Evolutionary conservation across 1,284 basidiomycete species (phyloP), one percentile per base, ranked within the genome.

Genomic region (Lentinula novae-zelandiae): DNA sequence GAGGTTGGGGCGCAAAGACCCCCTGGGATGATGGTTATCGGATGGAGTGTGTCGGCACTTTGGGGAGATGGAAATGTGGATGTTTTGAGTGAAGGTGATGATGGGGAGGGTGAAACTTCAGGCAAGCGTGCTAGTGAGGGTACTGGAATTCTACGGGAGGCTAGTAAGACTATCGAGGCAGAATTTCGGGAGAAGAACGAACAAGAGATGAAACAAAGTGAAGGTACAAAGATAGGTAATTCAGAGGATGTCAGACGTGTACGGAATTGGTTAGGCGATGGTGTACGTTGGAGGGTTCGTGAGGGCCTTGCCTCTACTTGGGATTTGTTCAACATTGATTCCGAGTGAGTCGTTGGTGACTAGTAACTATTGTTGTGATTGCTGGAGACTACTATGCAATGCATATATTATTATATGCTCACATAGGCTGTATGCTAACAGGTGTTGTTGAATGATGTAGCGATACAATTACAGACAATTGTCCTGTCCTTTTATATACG

Each of bases 21-120:
- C 5, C 96, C 96, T 0, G 96, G 95, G 1, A 96, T 99, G 91
- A 90, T 98, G 69, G 82, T 98, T 27, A 83, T 99, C 63, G 96
- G 96, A 0, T 98, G 96, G 96, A 82, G 89, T n/a, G 86, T 89
- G 9, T 67, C 87, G 63, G 82, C 85, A 20, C 71, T 91, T 53
- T 82, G 82, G 78, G 79, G 75, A 0, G 67, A 69, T 60, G 88
- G 82, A 5, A 83, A 85, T 67, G 76, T 81, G 57, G 72, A 67
- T 15, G 78, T 86, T 40, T 72, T 86, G 63, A 82, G 82, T 64
- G 51, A 10, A 33, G 34, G 53, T 27, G 55, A 49, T 46, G 44
- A 36, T 20, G 44, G 67, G 22, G 66, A 64, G 36, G 76, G 71
- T 12, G 66, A 71, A 48, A 66, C 3, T n/a, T 15, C 7, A 22